A percentile compares a stretch with the other conserved stretches of the same genome.
These are phyloP conservation scores for Vitis rupestris DNA, from an alignment of 164 flowering plant genomes.

Conservation along the genomic window DNA sequence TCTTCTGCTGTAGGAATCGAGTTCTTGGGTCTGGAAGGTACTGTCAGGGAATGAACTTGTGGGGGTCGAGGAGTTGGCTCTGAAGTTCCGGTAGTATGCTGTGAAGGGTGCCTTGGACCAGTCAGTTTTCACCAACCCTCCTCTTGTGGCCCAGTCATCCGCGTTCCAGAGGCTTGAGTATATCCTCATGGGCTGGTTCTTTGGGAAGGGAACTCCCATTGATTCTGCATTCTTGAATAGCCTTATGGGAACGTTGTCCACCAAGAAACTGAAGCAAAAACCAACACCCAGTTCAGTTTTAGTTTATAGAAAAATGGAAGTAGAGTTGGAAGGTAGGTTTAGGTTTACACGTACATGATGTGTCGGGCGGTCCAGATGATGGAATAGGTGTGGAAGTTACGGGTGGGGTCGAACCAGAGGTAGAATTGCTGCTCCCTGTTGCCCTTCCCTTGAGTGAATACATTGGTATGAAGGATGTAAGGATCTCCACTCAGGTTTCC, in stretches of 20 bases:
- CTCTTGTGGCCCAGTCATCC: constrained; percentile 40
- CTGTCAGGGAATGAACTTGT: constrained; percentile 2
- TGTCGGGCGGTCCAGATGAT: constrained; percentile 32
- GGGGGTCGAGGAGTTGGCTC: background rate
- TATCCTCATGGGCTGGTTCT: constrained; percentile 31
- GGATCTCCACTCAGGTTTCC: constrained; percentile 33
- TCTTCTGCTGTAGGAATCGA: constrained; percentile 23
- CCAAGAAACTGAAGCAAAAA: constrained; percentile 21
- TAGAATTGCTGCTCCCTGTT: constrained; percentile 34
- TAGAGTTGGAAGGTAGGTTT: too few species aligned
- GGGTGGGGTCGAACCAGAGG: constrained; percentile 33
- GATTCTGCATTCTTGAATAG: constrained; percentile 31
- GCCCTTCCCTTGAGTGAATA: constrained; percentile 31
- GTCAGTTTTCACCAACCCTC: constrained; percentile 32
- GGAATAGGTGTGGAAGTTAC: constrained; percentile 33
- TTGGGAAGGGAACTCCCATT: constrained; percentile 31
- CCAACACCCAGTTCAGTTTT: too few species aligned
- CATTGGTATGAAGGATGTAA: constrained; percentile 30
- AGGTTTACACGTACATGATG: constrained; percentile 26
- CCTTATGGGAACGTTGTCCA: constrained; percentile 26
- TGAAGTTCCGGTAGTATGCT: constrained; percentile 31
- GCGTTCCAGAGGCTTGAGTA: constrained; percentile 35
- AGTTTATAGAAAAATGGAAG: too few species aligned
- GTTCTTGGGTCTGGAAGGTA: constrained; percentile 16
- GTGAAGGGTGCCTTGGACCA: constrained; percentile 36